These are phyloP conservation scores for Edaphochlamys debaryana DNA, from an alignment of 139 green algal species.

Conservation along the genomic window DNA sequence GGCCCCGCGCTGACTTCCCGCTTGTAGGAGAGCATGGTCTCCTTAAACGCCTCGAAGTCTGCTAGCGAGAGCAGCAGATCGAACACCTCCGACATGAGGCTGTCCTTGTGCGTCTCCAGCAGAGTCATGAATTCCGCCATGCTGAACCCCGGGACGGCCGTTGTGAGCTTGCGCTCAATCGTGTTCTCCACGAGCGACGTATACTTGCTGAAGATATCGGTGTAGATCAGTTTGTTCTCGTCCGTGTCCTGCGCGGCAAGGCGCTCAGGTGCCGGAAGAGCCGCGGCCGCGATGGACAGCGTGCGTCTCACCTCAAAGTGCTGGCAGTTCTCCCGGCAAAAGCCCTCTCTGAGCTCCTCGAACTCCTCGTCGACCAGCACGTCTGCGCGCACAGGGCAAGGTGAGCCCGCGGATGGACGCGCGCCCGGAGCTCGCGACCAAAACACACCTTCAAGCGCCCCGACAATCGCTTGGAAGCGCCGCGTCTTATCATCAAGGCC, in stretches of 20 bases:
- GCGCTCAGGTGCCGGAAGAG: background rate
- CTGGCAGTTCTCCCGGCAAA: slow-evolving; percentile 55
- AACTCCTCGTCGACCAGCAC: slow-evolving; percentile 61
- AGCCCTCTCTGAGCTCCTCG: slow-evolving; percentile 47
- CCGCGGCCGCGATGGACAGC: background rate
- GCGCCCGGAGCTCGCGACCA: background rate
- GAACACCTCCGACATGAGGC: slow-evolving; percentile 63
- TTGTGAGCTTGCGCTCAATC: slow-evolving; percentile 43
- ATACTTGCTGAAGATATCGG: slow-evolving; percentile 48
- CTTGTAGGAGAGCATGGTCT: slow-evolving; percentile 63
- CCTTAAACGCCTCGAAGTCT: slow-evolving; percentile 68
- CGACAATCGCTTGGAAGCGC: slow-evolving; percentile 53
- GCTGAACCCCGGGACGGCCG: slow-evolving; percentile 47
- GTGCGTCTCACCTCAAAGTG: slow-evolving; percentile 60
- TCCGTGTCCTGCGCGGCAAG: slow-evolving; percentile 47
- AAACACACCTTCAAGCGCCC: slow-evolving; percentile 48
- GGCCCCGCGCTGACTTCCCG: background rate
- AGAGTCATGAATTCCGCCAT: slow-evolving; percentile 53
- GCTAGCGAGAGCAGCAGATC: slow-evolving; percentile 61
- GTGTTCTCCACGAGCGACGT: slow-evolving; percentile 48
- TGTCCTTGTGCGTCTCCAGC: slow-evolving; percentile 49
- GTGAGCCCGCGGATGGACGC: background rate
- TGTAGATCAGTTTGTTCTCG: slow-evolving; percentile 68
- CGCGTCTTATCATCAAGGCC: slow-evolving; percentile 38
- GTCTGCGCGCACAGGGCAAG: slow-evolving; percentile 56